These are phyloP conservation scores for Chondrus crispus DNA, from an alignment of 23 red algal species.

Conservation along the genomic window DNA sequence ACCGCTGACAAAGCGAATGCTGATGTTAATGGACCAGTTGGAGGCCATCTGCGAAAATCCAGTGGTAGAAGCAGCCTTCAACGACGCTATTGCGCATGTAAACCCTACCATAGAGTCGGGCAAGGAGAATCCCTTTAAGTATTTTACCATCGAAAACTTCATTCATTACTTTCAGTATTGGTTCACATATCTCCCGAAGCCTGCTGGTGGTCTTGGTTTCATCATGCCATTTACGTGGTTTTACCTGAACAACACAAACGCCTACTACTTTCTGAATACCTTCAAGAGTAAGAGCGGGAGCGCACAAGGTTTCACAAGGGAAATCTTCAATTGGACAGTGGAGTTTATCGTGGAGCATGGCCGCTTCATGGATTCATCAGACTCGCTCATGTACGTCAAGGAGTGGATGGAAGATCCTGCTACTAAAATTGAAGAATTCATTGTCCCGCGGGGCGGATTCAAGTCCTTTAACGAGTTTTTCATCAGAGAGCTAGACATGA, in stretches of 20 bases:
- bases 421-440: constrained; percentile 1
- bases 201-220: neutral
- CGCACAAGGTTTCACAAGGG: neutral
- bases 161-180: neutral
- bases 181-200: constrained; percentile 15
- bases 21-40: neutral
- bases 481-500: neutral
- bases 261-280: constrained; percentile 20
- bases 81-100: neutral
- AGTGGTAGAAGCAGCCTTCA: constrained; percentile 8
- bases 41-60: neutral
- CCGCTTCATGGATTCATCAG: constrained; percentile 2
- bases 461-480: constrained; percentile 18
- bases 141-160: neutral
- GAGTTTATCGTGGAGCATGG: constrained; percentile 9
- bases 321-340: constrained; percentile 31
- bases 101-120: neutral
- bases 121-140: neutral
- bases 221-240: constrained; percentile 23
- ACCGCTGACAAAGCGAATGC: neutral
- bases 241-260: neutral
- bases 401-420: constrained; percentile 12
- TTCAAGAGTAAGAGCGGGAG: neutral
- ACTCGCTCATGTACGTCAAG: neutral
- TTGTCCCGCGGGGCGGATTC: constrained; percentile 7